Percentiles rank a stretch among this genome's conserved stretches.
Evolutionary conservation across 495 filamentous ascomycete genomes (phyloP).

Genomic region (Lophiotrema nucula): DNA sequence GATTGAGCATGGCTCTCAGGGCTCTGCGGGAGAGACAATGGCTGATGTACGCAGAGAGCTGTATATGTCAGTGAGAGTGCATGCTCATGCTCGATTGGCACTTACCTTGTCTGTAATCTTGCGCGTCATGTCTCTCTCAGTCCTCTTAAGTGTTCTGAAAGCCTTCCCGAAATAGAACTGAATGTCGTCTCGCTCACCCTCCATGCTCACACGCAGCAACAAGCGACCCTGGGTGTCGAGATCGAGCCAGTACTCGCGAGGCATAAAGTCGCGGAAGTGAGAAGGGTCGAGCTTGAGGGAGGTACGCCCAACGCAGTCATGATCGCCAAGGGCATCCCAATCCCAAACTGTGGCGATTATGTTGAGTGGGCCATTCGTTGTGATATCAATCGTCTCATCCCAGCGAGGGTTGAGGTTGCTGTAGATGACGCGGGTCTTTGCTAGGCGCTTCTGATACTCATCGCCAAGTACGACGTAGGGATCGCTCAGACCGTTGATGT

Average conservation of each 20-base stretch:
- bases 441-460: conserved; percentile 96
- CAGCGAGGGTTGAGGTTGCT: conserved; percentile 91
- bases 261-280: conserved; percentile 93
- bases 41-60: conserved; percentile 95
- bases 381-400: conserved; percentile 97
- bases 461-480: conserved; percentile 97
- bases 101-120: conserved; percentile 95
- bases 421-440: conserved; percentile 91
- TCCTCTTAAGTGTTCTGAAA: conserved; percentile 90
- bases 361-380: conserved; percentile 84
- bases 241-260: conserved; percentile 95
- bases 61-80: conserved; percentile 26
- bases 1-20: conserved; percentile 68
- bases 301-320: conserved; percentile 94
- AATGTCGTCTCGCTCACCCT: conserved; percentile 96
- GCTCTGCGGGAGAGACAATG: conserved; percentile 81
- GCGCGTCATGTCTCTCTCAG: conserved; percentile 95
- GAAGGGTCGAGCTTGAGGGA: conserved; percentile 91
- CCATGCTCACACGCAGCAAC: conserved; percentile 91
- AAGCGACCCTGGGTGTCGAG: conserved; percentile 93
- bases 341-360: conserved; percentile 98
- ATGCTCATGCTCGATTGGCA: background rate
- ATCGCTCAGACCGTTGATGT: conserved; percentile 90
- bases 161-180: conserved; percentile 98
- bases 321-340: conserved; percentile 94